phyloP scores from a whole-genome alignment of 352 stramenopile species.

The Phytopythium mirpurense region DNA sequence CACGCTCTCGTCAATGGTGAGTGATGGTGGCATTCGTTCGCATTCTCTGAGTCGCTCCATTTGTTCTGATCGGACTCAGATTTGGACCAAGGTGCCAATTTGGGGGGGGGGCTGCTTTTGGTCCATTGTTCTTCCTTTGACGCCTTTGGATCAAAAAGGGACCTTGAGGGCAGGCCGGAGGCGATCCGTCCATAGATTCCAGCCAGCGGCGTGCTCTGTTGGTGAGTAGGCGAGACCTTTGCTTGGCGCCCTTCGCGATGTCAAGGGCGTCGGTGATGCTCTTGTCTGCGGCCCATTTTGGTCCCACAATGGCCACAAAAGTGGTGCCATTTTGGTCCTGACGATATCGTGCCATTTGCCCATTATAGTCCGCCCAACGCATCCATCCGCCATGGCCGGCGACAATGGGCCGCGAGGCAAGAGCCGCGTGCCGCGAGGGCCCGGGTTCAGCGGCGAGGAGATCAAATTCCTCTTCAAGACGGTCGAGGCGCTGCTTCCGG shows the following conservation, averaged over 20 bases:
- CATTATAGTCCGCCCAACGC: neutral
- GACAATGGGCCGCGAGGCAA: neutral
- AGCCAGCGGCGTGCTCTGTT: too few species aligned
- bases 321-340: constrained; percentile 4
- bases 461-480: constrained; percentile 20
- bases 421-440: constrained; percentile 3
- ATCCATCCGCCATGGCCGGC: neutral
- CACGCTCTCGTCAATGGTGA: too few species aligned
- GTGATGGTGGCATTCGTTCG: too few species aligned
- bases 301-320: too few species aligned
- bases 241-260: too few species aligned
- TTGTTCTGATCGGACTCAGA: neutral
- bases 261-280: too few species aligned
- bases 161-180: neutral
- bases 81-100: too few species aligned
- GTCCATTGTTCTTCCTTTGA: neutral
- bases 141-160: neutral
- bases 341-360: neutral
- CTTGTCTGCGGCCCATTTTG: too few species aligned
- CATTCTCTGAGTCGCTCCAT: too few species aligned
- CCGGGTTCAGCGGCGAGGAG: constrained; percentile 5
- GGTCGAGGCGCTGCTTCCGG: constrained; percentile 12
- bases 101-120: too few species aligned
- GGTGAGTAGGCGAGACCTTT: too few species aligned
- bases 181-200: too few species aligned